Evolutionary conservation across 2,329 filamentous ascomycete species (phyloP).

Genomic region (Monosporascus cannonballus): DNA sequence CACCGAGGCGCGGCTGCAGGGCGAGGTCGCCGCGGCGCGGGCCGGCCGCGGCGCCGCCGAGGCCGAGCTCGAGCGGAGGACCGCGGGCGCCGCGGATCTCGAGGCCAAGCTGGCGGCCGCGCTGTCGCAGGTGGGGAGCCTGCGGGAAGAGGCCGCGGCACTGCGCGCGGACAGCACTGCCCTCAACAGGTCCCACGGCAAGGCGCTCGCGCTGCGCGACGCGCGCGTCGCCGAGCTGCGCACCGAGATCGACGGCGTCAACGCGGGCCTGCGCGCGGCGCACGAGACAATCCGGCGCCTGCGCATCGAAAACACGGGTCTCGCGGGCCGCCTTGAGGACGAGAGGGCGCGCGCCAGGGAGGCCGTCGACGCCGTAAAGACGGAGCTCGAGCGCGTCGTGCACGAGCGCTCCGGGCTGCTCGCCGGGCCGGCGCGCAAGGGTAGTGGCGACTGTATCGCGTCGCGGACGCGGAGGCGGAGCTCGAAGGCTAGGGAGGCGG

Average conservation of each 20-base stretch:
- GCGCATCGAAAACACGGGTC: constrained; percentile 37
- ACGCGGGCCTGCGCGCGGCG: constrained; percentile 34
- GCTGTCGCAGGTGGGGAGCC: constrained; percentile 30
- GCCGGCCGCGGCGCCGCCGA: neutral
- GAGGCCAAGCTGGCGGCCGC: constrained; percentile 38
- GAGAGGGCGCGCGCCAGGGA: constrained; percentile 34
- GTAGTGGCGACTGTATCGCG: neutral
- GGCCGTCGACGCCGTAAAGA: constrained; percentile 44
- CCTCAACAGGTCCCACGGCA: constrained; percentile 37
- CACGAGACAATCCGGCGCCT: constrained; percentile 40
- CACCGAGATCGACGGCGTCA: constrained; percentile 40
- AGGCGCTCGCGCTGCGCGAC: constrained; percentile 44
- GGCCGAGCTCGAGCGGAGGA: constrained; percentile 25
- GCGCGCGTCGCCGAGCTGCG: constrained; percentile 43
- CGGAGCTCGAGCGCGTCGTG: constrained; percentile 43
- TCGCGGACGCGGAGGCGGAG: constrained; percentile 1
- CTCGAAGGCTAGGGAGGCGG: neutral
- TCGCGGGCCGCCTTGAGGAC: constrained; percentile 30
- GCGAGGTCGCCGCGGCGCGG: constrained; percentile 27
- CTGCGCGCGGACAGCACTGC: constrained; percentile 20
- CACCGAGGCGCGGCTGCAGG: constrained; percentile 23
- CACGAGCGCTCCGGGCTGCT: constrained; percentile 41
- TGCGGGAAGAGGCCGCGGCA: constrained; percentile 26
- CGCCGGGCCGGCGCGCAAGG: constrained; percentile 19
- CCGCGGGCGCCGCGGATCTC: constrained; percentile 31